A percentile compares a stretch with the other conserved stretches of the same genome.
These are phyloP conservation scores for Coemansia sp. DNA, from an alignment of 192 early-diverging fungal genomes.

Conservation along the genomic window DNA sequence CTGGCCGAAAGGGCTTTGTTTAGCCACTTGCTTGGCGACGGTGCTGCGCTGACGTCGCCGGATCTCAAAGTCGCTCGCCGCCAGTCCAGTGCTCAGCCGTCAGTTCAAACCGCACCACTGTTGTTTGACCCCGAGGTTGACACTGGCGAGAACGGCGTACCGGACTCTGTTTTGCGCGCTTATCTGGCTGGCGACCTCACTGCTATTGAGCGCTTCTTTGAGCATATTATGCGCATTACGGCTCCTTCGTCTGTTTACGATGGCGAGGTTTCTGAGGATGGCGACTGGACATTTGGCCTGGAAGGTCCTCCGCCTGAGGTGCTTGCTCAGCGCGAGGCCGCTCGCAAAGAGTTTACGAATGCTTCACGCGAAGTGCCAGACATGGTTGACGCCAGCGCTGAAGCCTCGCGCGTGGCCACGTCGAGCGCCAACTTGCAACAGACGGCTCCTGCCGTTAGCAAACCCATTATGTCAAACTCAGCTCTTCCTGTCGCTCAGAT, in stretches of 20 bases:
- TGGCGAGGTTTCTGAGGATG: slow-evolving; percentile 32
- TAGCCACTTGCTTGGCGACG: slow-evolving; percentile 43
- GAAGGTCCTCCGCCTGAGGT: slow-evolving; percentile 45
- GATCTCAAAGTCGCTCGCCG: slow-evolving; percentile 16
- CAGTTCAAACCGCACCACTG: slow-evolving; percentile 3
- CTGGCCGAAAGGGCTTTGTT: slow-evolving; percentile 33
- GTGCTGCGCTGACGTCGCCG: slow-evolving; percentile 31
- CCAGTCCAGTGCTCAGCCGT: slow-evolving; percentile 12
- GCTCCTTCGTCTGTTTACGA: slow-evolving; percentile 42
- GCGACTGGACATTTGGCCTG: slow-evolving; percentile 47
- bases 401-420: slow-evolving; percentile 13
- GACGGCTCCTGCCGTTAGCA: background rate
- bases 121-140: slow-evolving; percentile 36
- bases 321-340: slow-evolving; percentile 12
- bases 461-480: background rate
- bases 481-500: too few relatives aligned
- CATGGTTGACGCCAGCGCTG: slow-evolving; percentile 39
- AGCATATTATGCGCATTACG: slow-evolving; percentile 45
- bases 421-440: slow-evolving; percentile 5
- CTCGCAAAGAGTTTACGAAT: background rate
- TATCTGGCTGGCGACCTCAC: slow-evolving; percentile 44
- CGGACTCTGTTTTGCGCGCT: slow-evolving; percentile 44
- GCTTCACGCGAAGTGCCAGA: slow-evolving; percentile 29
- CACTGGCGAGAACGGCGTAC: slow-evolving; percentile 37
- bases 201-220: slow-evolving; percentile 50